Conservation (phyloP, 192 early-diverging fungal species). For the Jimgerdemannia lactiflua region DNA sequence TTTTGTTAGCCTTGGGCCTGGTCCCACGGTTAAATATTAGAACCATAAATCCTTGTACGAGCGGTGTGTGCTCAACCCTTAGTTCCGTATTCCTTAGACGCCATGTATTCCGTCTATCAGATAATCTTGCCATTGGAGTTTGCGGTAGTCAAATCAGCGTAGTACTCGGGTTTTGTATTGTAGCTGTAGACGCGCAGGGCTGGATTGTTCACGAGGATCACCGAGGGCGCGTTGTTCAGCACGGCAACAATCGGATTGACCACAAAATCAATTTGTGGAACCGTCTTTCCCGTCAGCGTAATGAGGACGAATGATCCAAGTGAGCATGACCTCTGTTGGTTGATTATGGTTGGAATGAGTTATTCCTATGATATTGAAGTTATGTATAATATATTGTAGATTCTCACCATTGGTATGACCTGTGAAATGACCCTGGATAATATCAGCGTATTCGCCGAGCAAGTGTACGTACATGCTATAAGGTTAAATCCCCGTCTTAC, state of each 20-base stretch:
- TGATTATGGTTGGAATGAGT: background rate
- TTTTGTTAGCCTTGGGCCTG: no score
- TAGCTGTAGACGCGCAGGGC: slow-evolving; percentile 37
- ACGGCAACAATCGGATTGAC: slow-evolving; percentile 3
- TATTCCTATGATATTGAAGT: background rate
- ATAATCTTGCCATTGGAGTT: slow-evolving; percentile 5
- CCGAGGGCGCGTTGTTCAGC: slow-evolving; percentile 33
- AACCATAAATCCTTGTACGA: background rate
- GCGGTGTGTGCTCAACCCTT: slow-evolving; percentile 4
- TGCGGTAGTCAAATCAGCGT: slow-evolving; percentile 19
- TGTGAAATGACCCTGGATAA: slow-evolving; percentile 38
- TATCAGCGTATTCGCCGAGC: slow-evolving; percentile 27
- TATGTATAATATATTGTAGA: background rate
- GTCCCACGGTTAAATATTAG: no score
- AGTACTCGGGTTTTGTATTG: slow-evolving; percentile 14
- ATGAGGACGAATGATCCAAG: background rate
- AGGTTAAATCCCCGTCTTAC: no score
- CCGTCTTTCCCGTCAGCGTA: background rate
- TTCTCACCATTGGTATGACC: slow-evolving; percentile 33
- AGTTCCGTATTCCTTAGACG: slow-evolving; percentile 17
- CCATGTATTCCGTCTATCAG: slow-evolving; percentile 23
- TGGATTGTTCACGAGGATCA: slow-evolving; percentile 36
- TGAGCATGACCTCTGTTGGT: slow-evolving; percentile 17
- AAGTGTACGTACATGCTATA: slow-evolving; percentile 21
- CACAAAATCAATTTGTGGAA: background rate